Evolutionary conservation across 768 basidiomycete species (phyloP), one percentile per base, ranked within the genome.

Genomic region (Phanerodontia chrysosporium): DNA sequence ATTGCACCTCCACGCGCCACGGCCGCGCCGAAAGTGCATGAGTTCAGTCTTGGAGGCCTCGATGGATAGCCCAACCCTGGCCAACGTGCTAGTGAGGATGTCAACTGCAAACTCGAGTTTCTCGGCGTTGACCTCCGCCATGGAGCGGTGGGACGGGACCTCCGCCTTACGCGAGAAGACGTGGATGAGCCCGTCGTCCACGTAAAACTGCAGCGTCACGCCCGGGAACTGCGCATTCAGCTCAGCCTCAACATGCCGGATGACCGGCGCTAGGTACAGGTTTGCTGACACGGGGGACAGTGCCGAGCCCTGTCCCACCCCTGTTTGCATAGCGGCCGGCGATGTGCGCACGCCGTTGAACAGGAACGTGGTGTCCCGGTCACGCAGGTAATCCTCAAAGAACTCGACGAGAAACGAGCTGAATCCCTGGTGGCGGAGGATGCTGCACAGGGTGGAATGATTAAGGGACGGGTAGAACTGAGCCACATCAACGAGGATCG

Each of bases 401-500:
- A 61, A 64, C 16, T 14, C 1, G 13, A 55, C 54, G 8, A 64
- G 29, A 61, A 32, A 2, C 8, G 3, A 27, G 2, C 45, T 10
- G 49, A 65, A 67, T 36, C 64, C 64, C 21, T 58, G 60, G 2
- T 49, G 32, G n/a, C 35, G 36, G 9, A 55, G 16, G 36, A 55
- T 42, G 8, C 22, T n/a, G 8, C 13, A 3, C 13, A 39, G 22
- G 8, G 44, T 3, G 7, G 6, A 3, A 27, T 57, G 56, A 24
- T 57, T 48, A n/a, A 58, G 49, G 51, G 65, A 66, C 0, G 64
- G 64, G 58, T 55, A 68, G 61, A 66, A 66, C 29, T 64, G 62
- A 1, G 65, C 59, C 1, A 64, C 48, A 30, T 64, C 64, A 10
- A 64, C 45, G 1, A 60, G 53, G 3, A 65, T 54, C 28, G 44